Evolutionary conservation across 78 protist species (phyloP), one percentile per base, ranked within the genome.

Genomic region (Dictyostelium citrinum): DNA sequence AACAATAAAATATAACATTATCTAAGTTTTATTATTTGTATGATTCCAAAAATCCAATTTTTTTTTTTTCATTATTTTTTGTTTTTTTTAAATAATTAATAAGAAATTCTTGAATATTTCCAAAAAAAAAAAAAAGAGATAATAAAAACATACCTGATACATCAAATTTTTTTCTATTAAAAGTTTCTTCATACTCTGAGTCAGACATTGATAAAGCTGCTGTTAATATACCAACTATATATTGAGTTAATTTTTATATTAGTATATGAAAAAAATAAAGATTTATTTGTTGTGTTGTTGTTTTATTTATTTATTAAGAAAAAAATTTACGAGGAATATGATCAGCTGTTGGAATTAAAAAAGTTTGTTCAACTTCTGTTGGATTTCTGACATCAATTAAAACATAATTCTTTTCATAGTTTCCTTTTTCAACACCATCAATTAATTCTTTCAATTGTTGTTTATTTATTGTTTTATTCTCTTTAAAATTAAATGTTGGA

Each of bases 361-460:
- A n/a, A 7, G 83, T 88, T 9, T 24, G 22, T 78, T 88, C 61
- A 10, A 88, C 93, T 46, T 88, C 93, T 6, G 41, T 22, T 29
- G 85, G 86, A 39, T 88, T 78, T 78, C 93, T 88, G 1, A 88
- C 93, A 88, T 88, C 93, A 22, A 88, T 78, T 29, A 88, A 64
- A 16, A 67, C 17, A 78, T 78, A 88, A 22, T 46, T 11, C 49
- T 85, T 85, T 31, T 4, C 9, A 0, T 27, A 3, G 8, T 55
- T 27, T 5, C 64, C 64, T 20, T 55, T 55, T 55, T 55, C 24
- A 12, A 55, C 27, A 20, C 39, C 12, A 12, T 49, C 37, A 46
- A 88, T 88, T 2, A 88, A 46, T 33, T 76, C 24, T 67, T 88
- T 49, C 5, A 88, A 46, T 67, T 76, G 22, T n/a, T 46, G 22